Evolutionary conservation across 2,329 filamentous ascomycete genomes (phyloP).

Genomic region (Biscogniauxia mediterranea): DNA sequence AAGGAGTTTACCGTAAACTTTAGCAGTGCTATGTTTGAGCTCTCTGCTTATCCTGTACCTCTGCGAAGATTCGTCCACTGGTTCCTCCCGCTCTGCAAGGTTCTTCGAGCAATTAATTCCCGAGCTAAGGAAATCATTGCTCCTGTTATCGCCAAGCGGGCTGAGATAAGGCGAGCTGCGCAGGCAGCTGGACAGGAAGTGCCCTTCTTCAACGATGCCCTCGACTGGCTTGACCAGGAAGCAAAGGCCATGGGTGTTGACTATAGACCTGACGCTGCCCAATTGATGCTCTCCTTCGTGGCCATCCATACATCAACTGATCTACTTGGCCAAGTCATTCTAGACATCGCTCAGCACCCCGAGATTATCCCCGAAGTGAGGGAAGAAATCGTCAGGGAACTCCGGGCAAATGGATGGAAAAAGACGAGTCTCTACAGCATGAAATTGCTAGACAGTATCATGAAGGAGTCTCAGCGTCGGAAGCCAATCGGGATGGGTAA

Average conservation of each 20-base stretch:
- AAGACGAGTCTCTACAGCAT: conserved; percentile 30
- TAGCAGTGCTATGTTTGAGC: conserved; percentile 29
- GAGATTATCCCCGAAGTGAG: conserved; percentile 42
- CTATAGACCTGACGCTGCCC: conserved; percentile 28
- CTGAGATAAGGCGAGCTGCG: conserved; percentile 11
- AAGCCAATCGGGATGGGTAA: conserved; percentile 26
- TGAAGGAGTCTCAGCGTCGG: conserved; percentile 37
- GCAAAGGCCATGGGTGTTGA: conserved; percentile 24
- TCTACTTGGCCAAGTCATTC: conserved; percentile 33
- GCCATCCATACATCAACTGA: conserved; percentile 39
- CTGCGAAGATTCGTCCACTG: conserved; percentile 40
- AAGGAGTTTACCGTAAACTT: conserved; percentile 37
- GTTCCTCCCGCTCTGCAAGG: conserved; percentile 39
- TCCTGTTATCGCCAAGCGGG: conserved; percentile 22
- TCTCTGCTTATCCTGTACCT: conserved; percentile 38
- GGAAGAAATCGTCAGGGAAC: conserved; percentile 38
- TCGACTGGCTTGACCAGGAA: conserved; percentile 40
- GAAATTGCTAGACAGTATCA: conserved; percentile 35
- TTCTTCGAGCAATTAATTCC: conserved; percentile 30
- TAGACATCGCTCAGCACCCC: conserved; percentile 39
- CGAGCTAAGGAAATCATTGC: conserved; percentile 23
- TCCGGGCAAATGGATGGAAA: conserved; percentile 21
- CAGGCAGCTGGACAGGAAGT: conserved; percentile 13
- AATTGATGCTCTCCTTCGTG: conserved; percentile 31
- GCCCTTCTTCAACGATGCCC: conserved; percentile 31